A percentile compares a stretch with the other conserved stretches of the same genome.
These are phyloP conservation scores for Saccharomycopsis hybrid DNA, from an alignment of 1,139 yeast species.

Conservation along the genomic window DNA sequence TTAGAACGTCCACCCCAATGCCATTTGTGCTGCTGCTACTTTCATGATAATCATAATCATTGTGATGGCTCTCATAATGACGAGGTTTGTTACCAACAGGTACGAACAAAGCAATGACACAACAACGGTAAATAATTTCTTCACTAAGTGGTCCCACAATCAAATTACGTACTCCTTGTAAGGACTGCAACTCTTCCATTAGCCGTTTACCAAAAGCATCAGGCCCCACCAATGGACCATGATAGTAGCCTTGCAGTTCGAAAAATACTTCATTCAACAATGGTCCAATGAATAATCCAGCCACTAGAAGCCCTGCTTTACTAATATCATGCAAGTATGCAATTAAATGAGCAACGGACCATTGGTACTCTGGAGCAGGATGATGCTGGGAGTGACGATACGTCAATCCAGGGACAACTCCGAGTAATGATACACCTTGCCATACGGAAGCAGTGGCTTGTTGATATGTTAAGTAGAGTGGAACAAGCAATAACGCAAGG, in stretches of 20 bases:
- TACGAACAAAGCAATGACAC: conserved; percentile 41
- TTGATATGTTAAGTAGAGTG: conserved; percentile 1
- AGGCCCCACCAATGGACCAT: conserved; percentile 24
- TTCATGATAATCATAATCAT: no score
- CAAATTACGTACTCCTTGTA: conserved; percentile 57
- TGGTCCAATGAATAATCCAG: conserved; percentile 54
- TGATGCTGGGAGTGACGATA: conserved; percentile 2
- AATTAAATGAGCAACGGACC: conserved; percentile 19
- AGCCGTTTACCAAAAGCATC: conserved; percentile 24
- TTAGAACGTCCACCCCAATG: conserved; percentile 27
- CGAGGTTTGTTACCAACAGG: conserved; percentile 25
- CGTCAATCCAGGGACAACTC: conserved; percentile 28
- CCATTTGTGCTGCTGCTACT: no score
- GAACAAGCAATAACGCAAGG: conserved; percentile 3
- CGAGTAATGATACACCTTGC: conserved; percentile 13
- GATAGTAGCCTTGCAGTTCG: conserved; percentile 14
- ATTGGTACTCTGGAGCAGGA: not conserved
- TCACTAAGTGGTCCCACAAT: conserved; percentile 84
- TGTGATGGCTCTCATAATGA: conserved; percentile 6
- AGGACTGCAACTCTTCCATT: conserved; percentile 29
- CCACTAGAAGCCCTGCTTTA: conserved; percentile 31
- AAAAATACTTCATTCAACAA: conserved; percentile 37
- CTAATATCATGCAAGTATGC: conserved; percentile 27
- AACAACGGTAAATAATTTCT: conserved; percentile 71
- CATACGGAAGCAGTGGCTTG: not conserved